phyloP scores from a whole-genome alignment of 116 monocot species.

The Papilionanthe hybrid region DNA sequence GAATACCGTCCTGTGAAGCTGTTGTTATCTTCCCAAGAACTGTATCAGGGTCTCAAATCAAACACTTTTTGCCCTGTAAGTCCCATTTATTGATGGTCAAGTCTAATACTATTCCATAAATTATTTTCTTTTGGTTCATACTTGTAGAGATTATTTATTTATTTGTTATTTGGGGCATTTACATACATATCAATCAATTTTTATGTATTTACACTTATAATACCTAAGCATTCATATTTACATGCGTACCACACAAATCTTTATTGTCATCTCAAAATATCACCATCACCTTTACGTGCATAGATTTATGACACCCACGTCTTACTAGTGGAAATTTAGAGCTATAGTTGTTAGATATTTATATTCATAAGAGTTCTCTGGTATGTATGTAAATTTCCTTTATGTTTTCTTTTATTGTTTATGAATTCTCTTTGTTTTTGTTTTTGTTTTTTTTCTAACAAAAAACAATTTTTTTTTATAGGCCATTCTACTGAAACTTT shows the following conservation, averaged over 20 bases:
- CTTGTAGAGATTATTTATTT: background rate
- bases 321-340: too few relatives aligned
- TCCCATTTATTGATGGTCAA: background rate
- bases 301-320: too few relatives aligned
- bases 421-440: background rate
- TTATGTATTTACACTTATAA: too few relatives aligned
- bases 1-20: constrained; percentile 77
- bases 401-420: background rate
- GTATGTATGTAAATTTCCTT: background rate
- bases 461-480: constrained; percentile 7
- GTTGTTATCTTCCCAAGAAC: constrained; percentile 62
- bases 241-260: too few relatives aligned
- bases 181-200: too few relatives aligned
- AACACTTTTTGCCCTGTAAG: constrained; percentile 81
- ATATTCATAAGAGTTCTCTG: too few relatives aligned
- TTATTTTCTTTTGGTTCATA: too few relatives aligned
- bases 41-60: constrained; percentile 57
- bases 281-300: too few relatives aligned
- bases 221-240: too few relatives aligned
- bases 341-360: too few relatives aligned
- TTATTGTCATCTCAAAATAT: too few relatives aligned
- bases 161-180: background rate
- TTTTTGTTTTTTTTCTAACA: background rate
- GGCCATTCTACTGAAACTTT: constrained; percentile 73
- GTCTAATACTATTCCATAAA: background rate